A percentile compares a stretch with the other conserved stretches of the same genome.
phyloP scores from a whole-genome alignment of 2,329 filamentous ascomycete genomes.

The Colletotrichum aenigma region DNA sequence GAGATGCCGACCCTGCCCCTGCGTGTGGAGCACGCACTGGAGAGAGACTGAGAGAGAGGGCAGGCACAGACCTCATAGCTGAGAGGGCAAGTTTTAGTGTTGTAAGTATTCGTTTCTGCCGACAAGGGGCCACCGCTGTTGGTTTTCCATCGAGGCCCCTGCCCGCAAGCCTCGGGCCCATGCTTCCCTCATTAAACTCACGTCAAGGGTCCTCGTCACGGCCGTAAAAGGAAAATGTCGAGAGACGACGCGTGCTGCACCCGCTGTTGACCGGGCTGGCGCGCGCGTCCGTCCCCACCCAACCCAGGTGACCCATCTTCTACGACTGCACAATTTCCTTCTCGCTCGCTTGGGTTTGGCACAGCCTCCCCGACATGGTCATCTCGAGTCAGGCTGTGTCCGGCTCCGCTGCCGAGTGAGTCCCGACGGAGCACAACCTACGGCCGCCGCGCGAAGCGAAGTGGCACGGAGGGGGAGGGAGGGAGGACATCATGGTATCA shows the following conservation, averaged over 20 bases:
- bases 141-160: background rate
- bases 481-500: background rate
- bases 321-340: constrained; percentile 16
- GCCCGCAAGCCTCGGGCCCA: constrained; percentile 1
- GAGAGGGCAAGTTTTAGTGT: background rate
- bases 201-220: constrained; percentile 6
- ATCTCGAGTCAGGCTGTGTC: constrained; percentile 11
- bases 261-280: background rate
- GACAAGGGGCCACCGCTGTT: background rate
- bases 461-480: background rate
- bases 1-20: constrained; percentile 14
- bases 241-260: background rate
- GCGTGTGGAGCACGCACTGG: background rate
- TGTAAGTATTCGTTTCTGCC: background rate
- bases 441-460: background rate
- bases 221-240: background rate
- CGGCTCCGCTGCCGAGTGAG: background rate
- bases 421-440: background rate
- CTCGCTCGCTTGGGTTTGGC: constrained; percentile 16
- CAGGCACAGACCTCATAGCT: background rate
- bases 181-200: constrained; percentile 11
- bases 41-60: background rate
- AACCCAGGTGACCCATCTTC: background rate
- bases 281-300: constrained; percentile 7
- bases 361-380: constrained; percentile 14